A percentile compares a stretch with the other conserved stretches of the same genome.
These are phyloP conservation scores for Corymbia citriodora DNA, from an alignment of 441 rosid species.

Conservation along the genomic window DNA sequence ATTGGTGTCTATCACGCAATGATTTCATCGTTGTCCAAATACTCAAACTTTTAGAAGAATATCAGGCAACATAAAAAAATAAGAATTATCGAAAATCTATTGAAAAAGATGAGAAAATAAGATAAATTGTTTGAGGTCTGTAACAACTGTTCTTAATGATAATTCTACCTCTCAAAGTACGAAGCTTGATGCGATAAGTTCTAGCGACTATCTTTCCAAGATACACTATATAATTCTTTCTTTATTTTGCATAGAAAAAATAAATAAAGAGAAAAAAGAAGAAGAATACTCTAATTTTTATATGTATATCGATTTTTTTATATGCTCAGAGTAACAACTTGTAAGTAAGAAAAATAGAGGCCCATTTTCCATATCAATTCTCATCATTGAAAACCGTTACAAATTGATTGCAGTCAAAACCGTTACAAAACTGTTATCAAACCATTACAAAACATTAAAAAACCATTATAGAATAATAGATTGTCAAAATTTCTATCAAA, in stretches of 20 bases:
- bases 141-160: neutral
- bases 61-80: too few relatives aligned
- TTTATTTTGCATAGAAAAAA: too few relatives aligned
- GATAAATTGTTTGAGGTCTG: neutral
- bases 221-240: too few relatives aligned
- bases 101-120: too few relatives aligned
- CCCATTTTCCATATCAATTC: neutral
- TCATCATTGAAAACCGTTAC: neutral
- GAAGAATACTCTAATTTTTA: neutral
- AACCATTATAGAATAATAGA: neutral
- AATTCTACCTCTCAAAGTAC: fast-evolving
- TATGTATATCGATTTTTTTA: neutral
- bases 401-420: neutral
- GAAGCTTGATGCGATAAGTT: too few relatives aligned
- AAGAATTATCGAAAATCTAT: too few relatives aligned
- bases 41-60: neutral
- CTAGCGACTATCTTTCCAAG: neutral
- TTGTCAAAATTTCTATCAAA: neutral
- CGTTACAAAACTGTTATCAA: too few relatives aligned
- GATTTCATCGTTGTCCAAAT: neutral
- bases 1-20: neutral
- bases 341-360: neutral
- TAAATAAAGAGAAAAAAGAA: neutral
- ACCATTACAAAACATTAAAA: too few relatives aligned
- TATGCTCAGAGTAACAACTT: neutral